Base-by-base conservation (phyloP, 1,284 basidiomycete species). In the Puccinia horiana region DNA sequence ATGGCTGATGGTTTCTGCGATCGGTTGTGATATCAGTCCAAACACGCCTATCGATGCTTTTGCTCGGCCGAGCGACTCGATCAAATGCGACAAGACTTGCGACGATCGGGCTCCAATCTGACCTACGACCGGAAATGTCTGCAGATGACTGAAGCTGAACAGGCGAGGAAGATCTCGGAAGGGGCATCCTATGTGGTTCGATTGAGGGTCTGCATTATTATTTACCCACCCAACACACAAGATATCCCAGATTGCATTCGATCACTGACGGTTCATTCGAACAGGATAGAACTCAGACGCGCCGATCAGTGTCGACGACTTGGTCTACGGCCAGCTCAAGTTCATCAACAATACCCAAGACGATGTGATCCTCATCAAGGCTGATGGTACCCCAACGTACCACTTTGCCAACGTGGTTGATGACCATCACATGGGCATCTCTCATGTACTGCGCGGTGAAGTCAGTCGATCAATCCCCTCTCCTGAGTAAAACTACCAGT, bases 331-430 rank as follows among this genome's bases (percentile, higher is more conserved):
- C 2, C 84, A 88, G 16, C 87, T 94, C 32, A 90, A 89, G 81
- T 93, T 95, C 82, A 84, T 85, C 18, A 84, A 85, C 32, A 84
- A 87, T 12, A 83, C 84, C 26, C 83, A 92, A 14, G 97, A 96
- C 44, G 96, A 99, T 86, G 95, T 95, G 16, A 91, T 99, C 76
- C 88, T 99, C 0, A 89, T 98, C 84, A 99, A 99, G 87, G 92
- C 93, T 0, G 96, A 99, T 86, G 89, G 91, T 0, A 96, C 93
- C 87, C 97, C 97, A 0, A 99, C 97, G 0, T 99, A 99, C 86
- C 97, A 99, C 84, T 90, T 99, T 1, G 96, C 97, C 0, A 96
- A 92, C 44, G 94, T 99, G 0, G 94, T 97, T 0, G 97, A 99
- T 84, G 97, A 99, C 87, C 91, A 95, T 85, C 91, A 92, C 84